Base-by-base conservation (phyloP, 345 rosid species). In the Odontarrhena argentea region DNA sequence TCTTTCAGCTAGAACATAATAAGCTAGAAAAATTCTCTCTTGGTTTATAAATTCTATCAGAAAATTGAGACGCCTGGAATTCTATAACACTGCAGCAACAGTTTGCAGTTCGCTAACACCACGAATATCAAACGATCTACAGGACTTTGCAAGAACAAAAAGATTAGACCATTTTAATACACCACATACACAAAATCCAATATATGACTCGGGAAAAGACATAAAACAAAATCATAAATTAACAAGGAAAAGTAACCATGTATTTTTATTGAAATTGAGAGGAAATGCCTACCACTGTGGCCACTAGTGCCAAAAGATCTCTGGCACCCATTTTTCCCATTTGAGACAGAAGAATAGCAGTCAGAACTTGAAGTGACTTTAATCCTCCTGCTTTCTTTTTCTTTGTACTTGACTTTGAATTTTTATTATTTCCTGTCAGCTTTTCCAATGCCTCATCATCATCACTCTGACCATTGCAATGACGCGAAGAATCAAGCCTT, bases 321-420 rank as follows among this genome's bases (percentile, higher is more conserved):
- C 87, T 86, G 55, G 86, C 96, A 65, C 99, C 99, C 64, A 62
- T 80, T 80, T 79, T 83, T 9, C 97, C 99, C 88, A 94, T 91
- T 65, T 81, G 76, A 44, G 93, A 88, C 44, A 91, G 76, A 76
- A 94, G 93, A 76, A 91, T 78, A 44, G 83, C 82, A 34, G 87
- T 82, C 54, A 94, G 79, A 67, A 87, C 82, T 79, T 85, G 85
- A 61, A 94, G 85, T 7, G 99, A 88, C 80, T 84, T 88, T 14
- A 87, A 76, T 63, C 88, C 88, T 74, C 88, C 88, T 62, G 83
- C 81, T 80, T 87, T 87, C 81, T 79, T 91, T 80, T 82, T 88
- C 68, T 67, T 63, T 2, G 65, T 40, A 22, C 63, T 51, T 74
- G 64, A 78, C 77, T 85, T 85, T 37, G 65, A 66, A 51, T 69